These are phyloP conservation scores for Metarhizium anisopliae DNA, from an alignment of 2,329 filamentous ascomycete species.

Conservation along the genomic window DNA sequence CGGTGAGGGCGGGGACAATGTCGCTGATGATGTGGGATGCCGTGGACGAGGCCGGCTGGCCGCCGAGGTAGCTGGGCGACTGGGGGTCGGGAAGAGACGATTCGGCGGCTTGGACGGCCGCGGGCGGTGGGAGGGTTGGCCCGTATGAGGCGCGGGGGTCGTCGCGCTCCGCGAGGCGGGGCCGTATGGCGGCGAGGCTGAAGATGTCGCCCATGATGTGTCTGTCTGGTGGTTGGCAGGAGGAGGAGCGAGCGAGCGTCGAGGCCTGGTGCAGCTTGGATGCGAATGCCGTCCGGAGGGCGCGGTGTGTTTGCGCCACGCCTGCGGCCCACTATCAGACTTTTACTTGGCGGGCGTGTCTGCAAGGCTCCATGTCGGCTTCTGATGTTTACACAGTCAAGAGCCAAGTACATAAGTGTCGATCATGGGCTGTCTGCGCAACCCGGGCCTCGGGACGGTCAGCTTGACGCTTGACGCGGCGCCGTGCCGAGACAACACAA, in stretches of 20 bases:
- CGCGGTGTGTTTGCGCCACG: too few species aligned
- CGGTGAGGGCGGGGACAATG: conserved; percentile 54
- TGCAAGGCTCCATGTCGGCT: too few species aligned
- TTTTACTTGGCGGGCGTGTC: too few species aligned
- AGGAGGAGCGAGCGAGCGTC: not conserved
- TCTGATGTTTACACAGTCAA: too few species aligned
- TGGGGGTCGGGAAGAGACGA: conserved; percentile 27
- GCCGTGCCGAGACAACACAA: too few species aligned
- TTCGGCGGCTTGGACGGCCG: conserved; percentile 26
- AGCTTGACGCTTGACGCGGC: too few species aligned
- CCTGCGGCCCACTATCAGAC: too few species aligned
- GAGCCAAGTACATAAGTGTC: too few species aligned
- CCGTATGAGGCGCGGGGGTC: conserved; percentile 5
- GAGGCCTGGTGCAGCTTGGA: too few species aligned
- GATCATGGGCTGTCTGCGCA: too few species aligned
- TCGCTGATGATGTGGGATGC: conserved; percentile 33
- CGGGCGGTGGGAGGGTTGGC: conserved; percentile 29
- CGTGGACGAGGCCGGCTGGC: conserved; percentile 18
- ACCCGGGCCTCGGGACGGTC: too few species aligned
- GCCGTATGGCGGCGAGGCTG: conserved; percentile 7
- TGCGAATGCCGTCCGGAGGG: not conserved
- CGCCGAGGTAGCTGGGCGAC: conserved; percentile 19
- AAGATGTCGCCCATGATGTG: conserved; percentile 17
- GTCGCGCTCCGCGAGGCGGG: conserved; percentile 15
- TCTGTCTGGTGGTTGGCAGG: not conserved